Conservation (phyloP, 495 filamentous ascomycete genomes). For the Bacidia gigantensis region DNA sequence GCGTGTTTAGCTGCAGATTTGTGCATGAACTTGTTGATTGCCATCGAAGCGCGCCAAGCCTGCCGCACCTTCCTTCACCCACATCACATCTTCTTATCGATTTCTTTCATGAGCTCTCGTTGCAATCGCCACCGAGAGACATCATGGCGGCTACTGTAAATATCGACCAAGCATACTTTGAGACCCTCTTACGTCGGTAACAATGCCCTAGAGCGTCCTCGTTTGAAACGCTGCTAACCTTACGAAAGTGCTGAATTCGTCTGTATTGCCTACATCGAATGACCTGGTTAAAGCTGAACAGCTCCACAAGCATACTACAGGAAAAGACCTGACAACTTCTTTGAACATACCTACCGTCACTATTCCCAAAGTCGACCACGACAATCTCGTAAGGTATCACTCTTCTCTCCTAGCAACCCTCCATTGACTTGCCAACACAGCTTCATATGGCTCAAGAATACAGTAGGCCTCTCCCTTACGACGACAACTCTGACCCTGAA, state of each 20-base stretch:
- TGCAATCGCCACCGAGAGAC: background rate
- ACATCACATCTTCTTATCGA: background rate
- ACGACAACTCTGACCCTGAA: background rate
- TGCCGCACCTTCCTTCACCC: background rate
- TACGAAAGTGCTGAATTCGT: slow-evolving; percentile 29
- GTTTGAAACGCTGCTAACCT: background rate
- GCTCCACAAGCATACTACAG: slow-evolving; percentile 29
- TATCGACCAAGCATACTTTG: slow-evolving; percentile 38
- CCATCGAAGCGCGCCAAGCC: background rate
- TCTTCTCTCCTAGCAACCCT: slow-evolving; percentile 1
- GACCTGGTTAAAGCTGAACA: slow-evolving; percentile 2
- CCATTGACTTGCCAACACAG: slow-evolving; percentile 21
- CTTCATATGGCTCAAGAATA: slow-evolving; percentile 31
- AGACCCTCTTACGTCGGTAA: slow-evolving; percentile 37
- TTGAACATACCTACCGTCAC: slow-evolving; percentile 30
- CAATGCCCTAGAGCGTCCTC: background rate
- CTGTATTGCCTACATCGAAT: slow-evolving; percentile 9
- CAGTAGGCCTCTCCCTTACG: slow-evolving; percentile 18
- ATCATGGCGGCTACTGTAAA: slow-evolving; percentile 32
- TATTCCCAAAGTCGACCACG: slow-evolving; percentile 41
- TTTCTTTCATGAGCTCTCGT: background rate
- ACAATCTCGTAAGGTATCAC: slow-evolving; percentile 34
- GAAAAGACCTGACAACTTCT: slow-evolving; percentile 22
- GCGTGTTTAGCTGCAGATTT: background rate
- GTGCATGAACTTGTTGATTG: background rate